Evolutionary conservation across 2,329 filamentous ascomycete species (phyloP), one percentile per base, ranked within the genome.

Genomic region (Plenodomus biglobosus): DNA sequence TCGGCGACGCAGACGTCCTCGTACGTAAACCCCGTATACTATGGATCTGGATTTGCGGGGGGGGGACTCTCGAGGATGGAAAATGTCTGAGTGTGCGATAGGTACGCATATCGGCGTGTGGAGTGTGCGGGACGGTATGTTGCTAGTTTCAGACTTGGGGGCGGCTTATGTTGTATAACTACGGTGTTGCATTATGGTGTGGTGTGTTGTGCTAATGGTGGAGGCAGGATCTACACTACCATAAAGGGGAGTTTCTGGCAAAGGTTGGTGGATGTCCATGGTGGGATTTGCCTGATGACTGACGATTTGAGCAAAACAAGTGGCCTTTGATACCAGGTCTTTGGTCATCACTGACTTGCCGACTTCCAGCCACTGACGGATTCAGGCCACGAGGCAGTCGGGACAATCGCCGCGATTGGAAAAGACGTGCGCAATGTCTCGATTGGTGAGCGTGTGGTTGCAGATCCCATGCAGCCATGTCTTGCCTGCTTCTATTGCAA

Each of bases 401-500:
- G 85, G 58, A 79, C 83, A 30, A 77, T 88, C 46, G 85, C 81
- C 24, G 82, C 78, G 11, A 64, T 82, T 34, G 81, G 81, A 40
- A 76, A 76, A 52, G 78, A 82, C 56, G 83, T 86, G 54, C 81
- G 79, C 58, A 78, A 76, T 37, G 83, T 87, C 70, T 62, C 77
- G 41, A 63, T 87, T 46, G 84, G 84, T 45, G 83, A 86, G 61
- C 80, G 83, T 39, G 84, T 88, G 27, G 77, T 74, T 3, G 74
- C 80, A 30, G 82, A 84, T 61, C 84, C 85, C 68, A 81, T 81
- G 15, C 81, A 88, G 68, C 80, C 87, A 37, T 89, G 86, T 71
- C 82, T 81, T 40, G 80, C 85, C 70, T 89, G 86, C 74, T 87
- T 86, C 77, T 87, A 88, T 75, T 89, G 86, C 75, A 81, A 83